Conservation (phyloP, 805 yeast species). For the Ogataea saltuana region DNA sequence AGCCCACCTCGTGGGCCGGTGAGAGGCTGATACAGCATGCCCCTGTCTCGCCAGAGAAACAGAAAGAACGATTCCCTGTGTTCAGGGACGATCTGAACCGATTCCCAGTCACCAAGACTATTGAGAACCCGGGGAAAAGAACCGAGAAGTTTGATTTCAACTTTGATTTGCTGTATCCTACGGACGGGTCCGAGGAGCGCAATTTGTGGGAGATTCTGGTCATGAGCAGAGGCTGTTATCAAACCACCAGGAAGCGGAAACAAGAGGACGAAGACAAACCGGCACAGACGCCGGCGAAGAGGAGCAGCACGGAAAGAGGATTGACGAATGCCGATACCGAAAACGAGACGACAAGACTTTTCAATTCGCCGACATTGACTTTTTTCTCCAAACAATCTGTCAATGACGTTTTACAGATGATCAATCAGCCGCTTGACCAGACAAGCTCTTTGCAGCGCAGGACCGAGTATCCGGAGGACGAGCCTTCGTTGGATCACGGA, state of each 20-base stretch:
- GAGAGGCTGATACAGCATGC: conserved; percentile 51
- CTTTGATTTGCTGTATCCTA: conserved; percentile 54
- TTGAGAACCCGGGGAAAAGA: conserved; percentile 57
- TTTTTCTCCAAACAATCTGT: conserved; percentile 73
- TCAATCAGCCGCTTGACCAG: conserved; percentile 52
- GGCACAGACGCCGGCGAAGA: conserved; percentile 12
- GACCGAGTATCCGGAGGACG: conserved; percentile 13
- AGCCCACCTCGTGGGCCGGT: conserved; percentile 64
- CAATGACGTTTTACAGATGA: conserved; percentile 73
- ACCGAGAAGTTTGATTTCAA: conserved; percentile 62
- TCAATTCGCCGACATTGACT: conserved; percentile 77
- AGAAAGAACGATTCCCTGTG: conserved; percentile 33
- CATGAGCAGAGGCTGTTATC: conserved; percentile 39
- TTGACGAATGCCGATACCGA: conserved; percentile 16
- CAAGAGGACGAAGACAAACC: background rate
- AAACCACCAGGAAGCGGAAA: conserved; percentile 16
- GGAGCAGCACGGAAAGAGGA: conserved; percentile 1
- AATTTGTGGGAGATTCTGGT: conserved; percentile 56
- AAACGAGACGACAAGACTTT: conserved; percentile 26
- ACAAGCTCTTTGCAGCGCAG: conserved; percentile 25
- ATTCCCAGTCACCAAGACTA: conserved; percentile 48
- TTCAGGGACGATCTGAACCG: conserved; percentile 39
- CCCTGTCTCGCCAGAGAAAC: background rate
- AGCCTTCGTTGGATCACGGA: conserved; percentile 21
- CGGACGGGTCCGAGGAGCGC: conserved; percentile 46